Conservation (phyloP, 345 rosid genomes). For the Euphorbia tirucalli region DNA sequence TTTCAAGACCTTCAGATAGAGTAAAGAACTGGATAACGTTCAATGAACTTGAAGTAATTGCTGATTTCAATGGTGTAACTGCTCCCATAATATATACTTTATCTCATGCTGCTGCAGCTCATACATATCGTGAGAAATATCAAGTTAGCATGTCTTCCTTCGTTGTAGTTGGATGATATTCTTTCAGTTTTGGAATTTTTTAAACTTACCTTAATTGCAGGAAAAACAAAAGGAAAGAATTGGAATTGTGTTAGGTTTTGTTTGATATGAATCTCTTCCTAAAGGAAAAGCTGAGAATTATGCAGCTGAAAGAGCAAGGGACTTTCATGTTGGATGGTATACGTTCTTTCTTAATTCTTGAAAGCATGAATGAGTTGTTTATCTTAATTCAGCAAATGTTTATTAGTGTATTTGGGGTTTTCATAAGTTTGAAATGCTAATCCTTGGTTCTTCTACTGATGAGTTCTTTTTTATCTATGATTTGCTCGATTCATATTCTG, state of each 20-base stretch:
- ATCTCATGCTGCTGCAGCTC: constrained; percentile 75
- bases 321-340: constrained; percentile 96
- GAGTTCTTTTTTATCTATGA: too few relatives aligned
- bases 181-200: background rate
- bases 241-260: constrained; percentile 82
- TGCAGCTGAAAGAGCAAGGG: constrained; percentile 95
- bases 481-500: too few relatives aligned
- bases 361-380: too few relatives aligned
- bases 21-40: constrained; percentile 98
- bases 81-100: constrained; percentile 84
- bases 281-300: constrained; percentile 71
- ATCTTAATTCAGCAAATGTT: too few relatives aligned
- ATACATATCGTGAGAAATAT: constrained; percentile 78
- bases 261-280: constrained; percentile 95
- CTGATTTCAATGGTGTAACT: constrained; percentile 71
- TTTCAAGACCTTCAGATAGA: constrained; percentile 69
- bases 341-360: background rate
- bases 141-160: constrained; percentile 34
- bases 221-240: constrained; percentile 79
- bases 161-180: background rate
- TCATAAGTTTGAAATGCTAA: too few relatives aligned
- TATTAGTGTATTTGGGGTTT: constrained; percentile 6
- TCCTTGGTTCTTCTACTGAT: too few relatives aligned
- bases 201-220: constrained; percentile 28
- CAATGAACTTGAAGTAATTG: constrained; percentile 84